Evolutionary conservation across 2,329 filamentous ascomycete species (phyloP).

Genomic region (Ustulina deusta): DNA sequence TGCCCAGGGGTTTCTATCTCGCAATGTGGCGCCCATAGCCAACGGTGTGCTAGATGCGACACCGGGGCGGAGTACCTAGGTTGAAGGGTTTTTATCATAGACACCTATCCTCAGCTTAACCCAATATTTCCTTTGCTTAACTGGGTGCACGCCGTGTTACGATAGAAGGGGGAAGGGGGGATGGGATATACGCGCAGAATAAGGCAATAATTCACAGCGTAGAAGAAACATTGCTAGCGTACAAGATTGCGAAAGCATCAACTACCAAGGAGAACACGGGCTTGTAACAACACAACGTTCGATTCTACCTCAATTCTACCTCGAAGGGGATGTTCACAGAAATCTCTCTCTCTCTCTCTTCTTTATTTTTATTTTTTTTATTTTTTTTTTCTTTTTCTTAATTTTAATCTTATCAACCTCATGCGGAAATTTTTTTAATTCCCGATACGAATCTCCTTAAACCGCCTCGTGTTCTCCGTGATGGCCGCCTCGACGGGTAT

Average conservation of each 20-base stretch:
- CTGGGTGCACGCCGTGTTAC: not conserved
- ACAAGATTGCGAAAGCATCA: too few relatives aligned
- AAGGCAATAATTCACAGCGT: too few relatives aligned
- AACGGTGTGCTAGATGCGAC: too few relatives aligned
- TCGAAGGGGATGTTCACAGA: not conserved
- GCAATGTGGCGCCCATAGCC: too few relatives aligned
- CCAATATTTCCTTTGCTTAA: not conserved
- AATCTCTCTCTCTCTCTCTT: not conserved
- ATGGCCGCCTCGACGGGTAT: constrained; percentile 76
- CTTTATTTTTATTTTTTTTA: not conserved
- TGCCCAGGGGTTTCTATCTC: too few relatives aligned
- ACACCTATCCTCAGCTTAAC: not conserved
- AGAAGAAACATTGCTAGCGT: too few relatives aligned
- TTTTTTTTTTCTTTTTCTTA: not conserved
- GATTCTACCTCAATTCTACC: not conserved
- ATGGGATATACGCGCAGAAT: too few relatives aligned
- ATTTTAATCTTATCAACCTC: too few relatives aligned
- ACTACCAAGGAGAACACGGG: too few relatives aligned
- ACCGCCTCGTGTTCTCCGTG: constrained; percentile 56
- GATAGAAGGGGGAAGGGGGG: too few relatives aligned
- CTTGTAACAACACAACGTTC: not conserved
- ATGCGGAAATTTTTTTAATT: not conserved
- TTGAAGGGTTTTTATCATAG: not conserved
- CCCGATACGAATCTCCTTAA: constrained; percentile 49
- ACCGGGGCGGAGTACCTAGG: not conserved